Evolutionary conservation across 1,284 basidiomycete species (phyloP).

Genomic region (Grifola frondosa): DNA sequence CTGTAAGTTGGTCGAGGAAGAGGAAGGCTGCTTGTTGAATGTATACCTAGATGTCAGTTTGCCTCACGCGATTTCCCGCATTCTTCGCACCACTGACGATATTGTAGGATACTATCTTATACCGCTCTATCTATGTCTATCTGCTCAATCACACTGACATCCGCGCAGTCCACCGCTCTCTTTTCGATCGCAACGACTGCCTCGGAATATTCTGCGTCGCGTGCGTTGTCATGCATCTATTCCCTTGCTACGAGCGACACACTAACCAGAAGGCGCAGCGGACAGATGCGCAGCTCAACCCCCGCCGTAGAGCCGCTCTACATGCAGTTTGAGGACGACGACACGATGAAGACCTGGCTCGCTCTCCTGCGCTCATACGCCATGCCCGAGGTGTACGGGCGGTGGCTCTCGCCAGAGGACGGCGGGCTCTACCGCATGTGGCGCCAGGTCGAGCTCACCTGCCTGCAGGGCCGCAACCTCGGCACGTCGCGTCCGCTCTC

Average conservation of each 20-base stretch:
- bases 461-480: slow-evolving; percentile 70
- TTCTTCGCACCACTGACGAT: slow-evolving; percentile 12
- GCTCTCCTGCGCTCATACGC: slow-evolving; percentile 75
- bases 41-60: slow-evolving; percentile 69
- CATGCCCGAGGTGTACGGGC: slow-evolving; percentile 73
- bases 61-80: neutral
- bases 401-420: slow-evolving; percentile 51
- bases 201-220: slow-evolving; percentile 63
- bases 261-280: slow-evolving; percentile 35
- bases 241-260: slow-evolving; percentile 3
- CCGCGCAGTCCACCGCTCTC: slow-evolving; percentile 63
- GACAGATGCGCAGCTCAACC: slow-evolving; percentile 59
- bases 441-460: slow-evolving; percentile 71
- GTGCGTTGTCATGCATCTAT: slow-evolving; percentile 36
- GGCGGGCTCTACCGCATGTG: slow-evolving; percentile 82
- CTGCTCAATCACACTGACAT: slow-evolving; percentile 74
- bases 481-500: slow-evolving; percentile 37
- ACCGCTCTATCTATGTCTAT: slow-evolving; percentile 71
- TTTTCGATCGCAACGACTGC: slow-evolving; percentile 71
- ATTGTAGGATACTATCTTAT: slow-evolving; percentile 63
- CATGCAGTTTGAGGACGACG: slow-evolving; percentile 60
- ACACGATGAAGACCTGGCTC: slow-evolving; percentile 67
- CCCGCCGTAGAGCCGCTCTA: slow-evolving; percentile 66
- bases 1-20: slow-evolving; percentile 69
- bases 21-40: slow-evolving; percentile 61